Base-by-base conservation (phyloP, 257 asterid species). In the Nicotiana undulata region DNA sequence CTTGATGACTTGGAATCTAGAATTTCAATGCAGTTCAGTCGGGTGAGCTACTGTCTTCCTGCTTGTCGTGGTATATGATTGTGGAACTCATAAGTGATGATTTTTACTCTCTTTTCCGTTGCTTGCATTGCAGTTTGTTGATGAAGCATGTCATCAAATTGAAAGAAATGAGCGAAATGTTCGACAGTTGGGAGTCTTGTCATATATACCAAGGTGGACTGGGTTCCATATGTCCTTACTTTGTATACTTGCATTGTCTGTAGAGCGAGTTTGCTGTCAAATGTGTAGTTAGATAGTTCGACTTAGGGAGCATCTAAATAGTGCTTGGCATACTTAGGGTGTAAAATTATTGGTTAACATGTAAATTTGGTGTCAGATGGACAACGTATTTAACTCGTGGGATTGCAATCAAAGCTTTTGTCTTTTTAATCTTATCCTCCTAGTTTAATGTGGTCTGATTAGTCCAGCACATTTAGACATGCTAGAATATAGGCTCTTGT, bases 111-210 rank as follows among this genome's bases (percentile, higher is more conserved):
- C 67, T 75, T 76, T 85, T 61, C 61, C 74, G 12, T 81, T 77
- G 49, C 56, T 51, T 20, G 79, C 13, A 8, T 83, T 81, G 85
- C 91, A 96, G 98, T 96, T 94, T 83, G 99, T 96, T 52, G 98
- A 96, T 76, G 99, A 94, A 82, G 92, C 97, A 80, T 96, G 99
- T 89, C 98, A 91, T 85, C 98, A 96, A 85, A 94, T 96, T 64
- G 99, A 92, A 88, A 92, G 90, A 86, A 89, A 89, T 87, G 99
- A 92, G 68, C 83, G 93, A 82, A 96, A 87, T 88, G 93, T 94
- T 61, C 90, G 97, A 84, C 97, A 91, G 87, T 82, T 80, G 17
- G 99, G 99, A 84, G 94, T 93, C 67, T 88, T 96, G 91, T 84
- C 96, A 40, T 96, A 89, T 85, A 94, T 96, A 81, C 92, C 97